phyloP scores from a whole-genome alignment of 164 flowering plant species.

The Platanus orientalis region DNA sequence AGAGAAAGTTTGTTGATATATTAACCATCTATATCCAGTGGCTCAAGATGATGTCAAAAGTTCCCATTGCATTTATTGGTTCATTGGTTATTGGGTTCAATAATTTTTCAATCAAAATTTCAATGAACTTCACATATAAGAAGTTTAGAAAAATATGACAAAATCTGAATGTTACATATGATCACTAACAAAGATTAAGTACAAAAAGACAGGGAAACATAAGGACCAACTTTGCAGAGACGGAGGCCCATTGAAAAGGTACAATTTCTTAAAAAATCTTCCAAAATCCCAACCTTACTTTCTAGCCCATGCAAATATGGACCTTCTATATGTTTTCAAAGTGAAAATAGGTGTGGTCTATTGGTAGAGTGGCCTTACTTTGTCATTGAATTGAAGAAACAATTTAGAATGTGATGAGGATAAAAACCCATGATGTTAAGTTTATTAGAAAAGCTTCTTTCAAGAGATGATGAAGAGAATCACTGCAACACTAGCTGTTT shows the following conservation, averaged over 20 bases:
- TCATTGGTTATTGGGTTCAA: slow-evolving; percentile 49
- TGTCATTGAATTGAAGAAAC: slow-evolving; percentile 48
- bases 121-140: slow-evolving; percentile 56
- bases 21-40: too few relatives aligned
- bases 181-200: neutral
- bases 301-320: slow-evolving; percentile 43
- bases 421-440: slow-evolving; percentile 24
- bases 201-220: slow-evolving; percentile 7
- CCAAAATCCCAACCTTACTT: slow-evolving; percentile 85
- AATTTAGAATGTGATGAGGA: slow-evolving; percentile 48
- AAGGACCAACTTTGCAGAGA: slow-evolving; percentile 70
- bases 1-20: too few relatives aligned
- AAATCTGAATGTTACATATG: neutral
- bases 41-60: slow-evolving; percentile 75
- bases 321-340: slow-evolving; percentile 28
- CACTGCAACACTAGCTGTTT: slow-evolving; percentile 34
- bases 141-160: slow-evolving; percentile 19
- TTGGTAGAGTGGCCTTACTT: slow-evolving; percentile 20
- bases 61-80: slow-evolving; percentile 53
- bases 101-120: slow-evolving; percentile 55
- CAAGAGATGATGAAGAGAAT: slow-evolving; percentile 28
- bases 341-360: slow-evolving; percentile 14
- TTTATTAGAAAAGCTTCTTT: slow-evolving; percentile 24
- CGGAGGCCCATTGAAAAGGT: slow-evolving; percentile 86
- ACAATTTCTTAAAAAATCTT: slow-evolving; percentile 76